These are phyloP conservation scores for Naganishia randhawae DNA, from an alignment of 768 basidiomycete genomes.

Conservation along the genomic window DNA sequence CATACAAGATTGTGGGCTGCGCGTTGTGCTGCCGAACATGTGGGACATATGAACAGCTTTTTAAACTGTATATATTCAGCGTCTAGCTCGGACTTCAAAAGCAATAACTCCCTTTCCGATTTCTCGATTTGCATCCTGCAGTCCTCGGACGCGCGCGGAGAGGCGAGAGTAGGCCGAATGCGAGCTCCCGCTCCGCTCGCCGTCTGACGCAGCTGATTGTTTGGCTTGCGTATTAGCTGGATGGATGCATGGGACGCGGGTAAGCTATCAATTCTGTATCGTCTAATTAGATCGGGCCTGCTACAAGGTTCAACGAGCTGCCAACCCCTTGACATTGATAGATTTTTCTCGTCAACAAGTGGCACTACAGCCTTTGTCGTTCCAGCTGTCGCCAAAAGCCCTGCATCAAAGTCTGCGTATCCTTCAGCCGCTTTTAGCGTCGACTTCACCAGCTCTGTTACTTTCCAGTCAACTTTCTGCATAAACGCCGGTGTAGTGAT, in stretches of 20 bases:
- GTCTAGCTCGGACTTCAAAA: too few species aligned
- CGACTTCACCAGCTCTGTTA: neutral
- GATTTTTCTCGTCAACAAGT: neutral
- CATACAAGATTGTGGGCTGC: too few species aligned
- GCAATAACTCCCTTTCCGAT: too few species aligned
- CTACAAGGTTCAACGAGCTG: neutral
- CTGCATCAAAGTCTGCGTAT: neutral
- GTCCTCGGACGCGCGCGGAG: too few species aligned
- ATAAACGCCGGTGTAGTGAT: neutral
- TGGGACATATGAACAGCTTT: too few species aligned
- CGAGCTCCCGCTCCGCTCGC: neutral
- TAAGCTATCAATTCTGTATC: neutral
- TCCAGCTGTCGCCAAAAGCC: neutral
- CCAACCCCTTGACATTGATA: neutral
- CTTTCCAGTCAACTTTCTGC: neutral
- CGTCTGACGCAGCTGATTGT: slow-evolving; percentile 2
- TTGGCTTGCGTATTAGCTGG: slow-evolving; percentile 14
- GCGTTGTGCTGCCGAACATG: too few species aligned
- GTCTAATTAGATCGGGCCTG: neutral
- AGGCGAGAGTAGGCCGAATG: slow-evolving; percentile 4
- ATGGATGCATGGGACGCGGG: neutral
- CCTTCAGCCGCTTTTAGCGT: neutral
- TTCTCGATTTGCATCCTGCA: neutral
- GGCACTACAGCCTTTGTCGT: neutral
- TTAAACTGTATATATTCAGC: too few species aligned